Evolutionary conservation across 805 yeast genomes (phyloP), one percentile per base, ranked within the genome.

Genomic region (Candida vaughaniae): DNA sequence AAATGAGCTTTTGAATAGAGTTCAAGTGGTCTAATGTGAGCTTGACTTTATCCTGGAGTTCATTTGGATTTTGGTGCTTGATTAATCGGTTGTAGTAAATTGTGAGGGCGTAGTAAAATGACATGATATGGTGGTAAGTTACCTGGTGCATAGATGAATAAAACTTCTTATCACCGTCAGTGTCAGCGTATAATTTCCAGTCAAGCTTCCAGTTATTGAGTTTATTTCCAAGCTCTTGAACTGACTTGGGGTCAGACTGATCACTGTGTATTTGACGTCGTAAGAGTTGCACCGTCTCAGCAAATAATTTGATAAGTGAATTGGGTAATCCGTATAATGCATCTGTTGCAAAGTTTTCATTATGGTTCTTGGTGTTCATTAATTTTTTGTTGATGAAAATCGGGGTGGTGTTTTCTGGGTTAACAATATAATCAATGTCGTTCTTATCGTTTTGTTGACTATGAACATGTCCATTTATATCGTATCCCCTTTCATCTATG

Each of bases 271-370:
- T 72, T 40, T 79, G 82, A 41, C 78, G 74, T 35, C 90, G 69
- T 12, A 85, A 69, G 23, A 85, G 55, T 41, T 77, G 77, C 2
- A 84, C 87, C 11, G 85, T 80, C 44, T 83, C 86, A 40, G 84
- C 75, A 59, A 88, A 85, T 36, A 87, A 61, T 16, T 80, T 49
- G 38, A 86, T 81, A 29, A 88, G 64, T 2, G 95, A 83, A 51
- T 85, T 86, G 6, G 96, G 95, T 38, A 88, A 64, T 0, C 95
- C 95, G 55, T 85, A 87, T 33, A 87, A 65, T 0, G 90, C 85
- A 56, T 85, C 95, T 1, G 90, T 81, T 6, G 89, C 80, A 43
- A 82, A 69, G 36, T 75, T 69, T 43, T 77, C 77, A 50, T 75
- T 78, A 39, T 75, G 75, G 25, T 71, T 61, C 47, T 73, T 77